Base-by-base conservation (phyloP, 768 basidiomycete species). In the Hygrocybe coccinea region DNA sequence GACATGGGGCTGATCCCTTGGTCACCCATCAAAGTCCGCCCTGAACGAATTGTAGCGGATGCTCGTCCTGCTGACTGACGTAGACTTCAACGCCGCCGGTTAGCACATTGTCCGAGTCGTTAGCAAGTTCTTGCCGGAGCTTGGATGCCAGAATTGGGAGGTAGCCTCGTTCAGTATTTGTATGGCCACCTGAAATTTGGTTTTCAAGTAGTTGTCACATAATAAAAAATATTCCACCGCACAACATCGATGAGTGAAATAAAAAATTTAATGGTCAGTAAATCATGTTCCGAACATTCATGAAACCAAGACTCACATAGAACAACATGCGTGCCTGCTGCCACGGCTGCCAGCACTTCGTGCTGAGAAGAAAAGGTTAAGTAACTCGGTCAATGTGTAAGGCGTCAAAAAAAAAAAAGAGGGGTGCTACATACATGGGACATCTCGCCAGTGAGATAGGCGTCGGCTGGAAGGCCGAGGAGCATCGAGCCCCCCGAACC, bases 371-470 rank as follows among this genome's bases (percentile, higher is more conserved):
- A 54, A 52, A 36, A 37, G 43, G 19, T 41, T 7, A 1, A 2
- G 62, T 67, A 60, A 57, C 43, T 60, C 64, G 60, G 54, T 58
- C 59, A 59, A 55, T 25, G 35, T 9, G 60, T 44, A 47, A 44
- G 44, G 52, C 52, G 49, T 21, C 44, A 59, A 11, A 48, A 50
- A 46, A 33, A 59, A 11, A 48, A 50, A 46, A 33, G 33, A 46
- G 52, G 49, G 59, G 58, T 60, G 11, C 35, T 35, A 69, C 83
- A 50, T 69, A 92, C 91, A 71, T 95, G 94, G 17, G 80, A 69
- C 89, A 95, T 90, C 73, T 97, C 93, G 8, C 95, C 95, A 2
- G 95, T 97, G 63, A 94, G 78, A 69, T 89, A 92, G 22, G 94
- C 81, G 69, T 97, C 94, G 37, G 93, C 94, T 45, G 81, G 71